Evolutionary conservation across 129 eudicot genomes (phyloP).

Genomic region (Ambrosia trifida): DNA sequence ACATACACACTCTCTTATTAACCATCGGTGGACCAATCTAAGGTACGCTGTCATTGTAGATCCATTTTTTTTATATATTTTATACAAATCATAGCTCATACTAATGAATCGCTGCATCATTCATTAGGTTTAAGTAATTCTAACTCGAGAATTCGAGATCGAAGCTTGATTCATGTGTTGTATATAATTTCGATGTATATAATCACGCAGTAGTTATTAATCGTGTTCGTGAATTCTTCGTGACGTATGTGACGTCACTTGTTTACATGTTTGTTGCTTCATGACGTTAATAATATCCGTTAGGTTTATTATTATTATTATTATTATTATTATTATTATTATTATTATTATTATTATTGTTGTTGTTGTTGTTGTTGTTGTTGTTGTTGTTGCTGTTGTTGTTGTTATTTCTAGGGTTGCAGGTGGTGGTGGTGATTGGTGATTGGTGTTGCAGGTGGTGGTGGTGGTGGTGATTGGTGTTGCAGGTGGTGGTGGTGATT

Average conservation of each 20-base stretch:
- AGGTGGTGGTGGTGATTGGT: too few relatives aligned
- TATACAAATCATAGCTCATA: constrained; percentile 17
- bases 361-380: too few relatives aligned
- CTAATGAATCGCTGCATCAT: neutral
- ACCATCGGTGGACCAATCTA: constrained; percentile 24
- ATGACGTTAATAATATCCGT: too few relatives aligned
- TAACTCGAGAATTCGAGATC: constrained; percentile 23
- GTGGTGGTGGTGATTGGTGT: too few relatives aligned
- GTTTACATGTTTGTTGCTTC: neutral
- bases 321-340: too few relatives aligned
- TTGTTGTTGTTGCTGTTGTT: too few relatives aligned
- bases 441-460: too few relatives aligned
- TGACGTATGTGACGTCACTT: neutral
- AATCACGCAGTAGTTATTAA: neutral
- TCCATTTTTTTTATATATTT: constrained; percentile 5
- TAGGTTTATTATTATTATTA: too few relatives aligned
- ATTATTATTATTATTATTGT: too few relatives aligned
- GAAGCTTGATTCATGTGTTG: constrained; percentile 1
- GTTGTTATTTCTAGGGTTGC: too few relatives aligned
- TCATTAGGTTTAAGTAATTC: neutral
- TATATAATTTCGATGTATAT: neutral
- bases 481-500: too few relatives aligned
- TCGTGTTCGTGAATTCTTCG: neutral
- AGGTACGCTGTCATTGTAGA: constrained; percentile 30
- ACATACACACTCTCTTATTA: neutral